These are phyloP conservation scores for Teratosphaeriaceae sp. DNA, from an alignment of 2,329 filamentous ascomycete species.

Conservation along the genomic window DNA sequence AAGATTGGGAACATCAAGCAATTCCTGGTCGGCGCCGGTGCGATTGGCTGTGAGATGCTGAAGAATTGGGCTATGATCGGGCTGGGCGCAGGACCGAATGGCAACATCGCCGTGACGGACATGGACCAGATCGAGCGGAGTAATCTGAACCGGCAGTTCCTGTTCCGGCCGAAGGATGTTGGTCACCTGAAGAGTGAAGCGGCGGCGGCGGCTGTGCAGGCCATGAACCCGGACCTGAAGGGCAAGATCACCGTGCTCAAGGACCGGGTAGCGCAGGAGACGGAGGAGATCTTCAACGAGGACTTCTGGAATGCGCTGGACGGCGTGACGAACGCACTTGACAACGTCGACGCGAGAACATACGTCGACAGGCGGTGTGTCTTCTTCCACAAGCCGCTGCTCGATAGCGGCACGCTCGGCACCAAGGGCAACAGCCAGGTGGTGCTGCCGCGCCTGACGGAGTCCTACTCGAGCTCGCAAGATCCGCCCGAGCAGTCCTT, in stretches of 20 bases:
- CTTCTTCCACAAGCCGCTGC: constrained; percentile 93
- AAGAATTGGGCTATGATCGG: constrained; percentile 99
- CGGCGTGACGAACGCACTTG: constrained; percentile 91
- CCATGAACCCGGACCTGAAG: constrained; percentile 88
- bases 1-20: constrained; percentile 86
- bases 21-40: constrained; percentile 92
- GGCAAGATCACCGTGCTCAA: constrained; percentile 81
- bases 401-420: constrained; percentile 96
- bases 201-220: constrained; percentile 79
- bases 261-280: constrained; percentile 86
- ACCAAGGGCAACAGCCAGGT: constrained; percentile 99
- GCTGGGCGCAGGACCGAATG: constrained; percentile 77
- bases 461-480: constrained; percentile 95
- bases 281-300: constrained; percentile 91
- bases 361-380: constrained; percentile 96
- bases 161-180: constrained; percentile 90
- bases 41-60: constrained; percentile 97
- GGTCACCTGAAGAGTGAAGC: constrained; percentile 95
- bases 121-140: constrained; percentile 99
- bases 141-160: constrained; percentile 94
- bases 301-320: constrained; percentile 82
- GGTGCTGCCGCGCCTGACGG: constrained; percentile 80
- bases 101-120: constrained; percentile 87
- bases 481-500: constrained; percentile 98
- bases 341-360: constrained; percentile 94